phyloP scores from a whole-genome alignment of 2,329 filamentous ascomycete species.

The Dryadomyces quercus-mongolicae region DNA sequence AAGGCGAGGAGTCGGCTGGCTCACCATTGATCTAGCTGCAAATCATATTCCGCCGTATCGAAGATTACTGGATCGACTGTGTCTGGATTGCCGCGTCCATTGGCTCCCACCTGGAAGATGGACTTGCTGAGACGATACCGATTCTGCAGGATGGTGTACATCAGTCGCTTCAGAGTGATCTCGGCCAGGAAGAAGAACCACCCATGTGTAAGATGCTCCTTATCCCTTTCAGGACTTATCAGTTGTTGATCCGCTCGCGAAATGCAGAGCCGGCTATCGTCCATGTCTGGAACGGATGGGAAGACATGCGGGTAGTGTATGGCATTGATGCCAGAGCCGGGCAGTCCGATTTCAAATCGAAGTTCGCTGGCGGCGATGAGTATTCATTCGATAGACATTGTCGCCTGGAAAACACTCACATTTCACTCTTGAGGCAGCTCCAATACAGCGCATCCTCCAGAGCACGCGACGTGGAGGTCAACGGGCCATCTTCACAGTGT shows the following conservation, averaged over 20 bases:
- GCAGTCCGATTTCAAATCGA: conserved; percentile 5
- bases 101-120: not conserved
- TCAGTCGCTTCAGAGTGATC: conserved; percentile 4
- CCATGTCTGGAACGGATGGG: conserved; percentile 5
- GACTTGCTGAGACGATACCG: conserved; percentile 1
- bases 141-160: conserved; percentile 4
- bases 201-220: conserved; percentile 1
- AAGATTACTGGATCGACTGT: not conserved
- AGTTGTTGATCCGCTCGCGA: not conserved
- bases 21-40: conserved; percentile 3
- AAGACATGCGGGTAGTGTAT: conserved; percentile 7
- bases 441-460: conserved; percentile 7
- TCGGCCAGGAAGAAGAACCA: conserved; percentile 9
- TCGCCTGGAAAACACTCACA: not conserved
- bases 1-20: not conserved
- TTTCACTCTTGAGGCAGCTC: conserved; percentile 8
- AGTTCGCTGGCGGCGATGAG: not conserved
- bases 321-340: conserved; percentile 5
- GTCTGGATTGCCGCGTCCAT: too few relatives aligned
- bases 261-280: not conserved
- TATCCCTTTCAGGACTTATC: conserved; percentile 1
- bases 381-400: not conserved
- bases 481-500: not conserved
- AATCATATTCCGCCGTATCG: conserved; percentile 2
- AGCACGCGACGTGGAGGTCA: conserved; percentile 1